A percentile compares a stretch with the other conserved stretches of the same genome.
Evolutionary conservation across 1,284 basidiomycete genomes (phyloP).

Genomic region (Heliocybe sulcata): DNA sequence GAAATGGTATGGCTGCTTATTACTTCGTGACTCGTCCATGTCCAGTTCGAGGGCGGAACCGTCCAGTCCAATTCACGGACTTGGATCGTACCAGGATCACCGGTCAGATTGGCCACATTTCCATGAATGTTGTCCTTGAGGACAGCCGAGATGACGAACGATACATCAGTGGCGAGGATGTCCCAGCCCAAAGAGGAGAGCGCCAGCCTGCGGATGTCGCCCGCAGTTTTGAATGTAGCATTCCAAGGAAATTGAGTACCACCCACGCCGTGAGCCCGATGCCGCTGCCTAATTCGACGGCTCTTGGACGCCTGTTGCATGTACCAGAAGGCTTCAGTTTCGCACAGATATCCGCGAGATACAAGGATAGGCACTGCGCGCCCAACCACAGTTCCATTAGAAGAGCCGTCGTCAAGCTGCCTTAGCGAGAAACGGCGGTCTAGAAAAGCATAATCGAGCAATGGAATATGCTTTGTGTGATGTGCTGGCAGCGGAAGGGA

Average conservation of each 20-base stretch:
- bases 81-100: constrained; percentile 31
- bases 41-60: constrained; percentile 43
- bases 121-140: constrained; percentile 57
- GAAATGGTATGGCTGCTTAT: constrained; percentile 24
- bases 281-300: constrained; percentile 79
- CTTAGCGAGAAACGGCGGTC: constrained; percentile 34
- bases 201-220: constrained; percentile 42
- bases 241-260: constrained; percentile 7
- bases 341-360: constrained; percentile 35
- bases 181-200: constrained; percentile 69
- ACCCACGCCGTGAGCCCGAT: constrained; percentile 74
- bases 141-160: constrained; percentile 59
- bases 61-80: constrained; percentile 66
- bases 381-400: constrained; percentile 89
- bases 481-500: constrained; percentile 40
- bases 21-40: constrained; percentile 37
- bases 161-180: constrained; percentile 76
- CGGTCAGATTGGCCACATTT: constrained; percentile 36
- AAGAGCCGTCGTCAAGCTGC: constrained; percentile 52
- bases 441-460: constrained; percentile 42
- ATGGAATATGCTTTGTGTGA: constrained; percentile 58
- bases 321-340: constrained; percentile 11
- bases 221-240: constrained; percentile 7
- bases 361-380: constrained; percentile 66
- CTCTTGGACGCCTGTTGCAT: constrained; percentile 28